Evolutionary conservation across 169 alveolate species (phyloP), one percentile per base, ranked within the genome.

Genomic region (Eimeria falciformis): DNA sequence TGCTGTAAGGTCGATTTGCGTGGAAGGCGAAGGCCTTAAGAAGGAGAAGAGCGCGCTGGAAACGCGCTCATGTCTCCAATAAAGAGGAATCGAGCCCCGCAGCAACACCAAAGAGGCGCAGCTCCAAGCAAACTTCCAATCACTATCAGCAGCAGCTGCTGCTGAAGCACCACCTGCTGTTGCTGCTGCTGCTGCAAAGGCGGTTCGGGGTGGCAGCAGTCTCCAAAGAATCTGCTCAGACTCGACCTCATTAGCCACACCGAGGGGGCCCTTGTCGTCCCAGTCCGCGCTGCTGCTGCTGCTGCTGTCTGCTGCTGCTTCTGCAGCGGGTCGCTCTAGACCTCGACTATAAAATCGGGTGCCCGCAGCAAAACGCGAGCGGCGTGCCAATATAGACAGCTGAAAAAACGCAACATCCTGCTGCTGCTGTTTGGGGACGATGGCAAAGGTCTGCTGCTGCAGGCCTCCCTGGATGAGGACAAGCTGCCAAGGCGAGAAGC

Each of bases 21-120:
- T 77, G 23, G 29, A 46, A 21, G 86, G 68, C 4, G 86, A 77
- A 0, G 86, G 86, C 86, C 45, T 77, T 21, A 45, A 33, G 25
- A 77, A 77, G 21, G 86, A 77, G 14, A 77, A 47, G 0, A 77
- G 25, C 12, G 68, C 68, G 7, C 86, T 43, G 3, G 91, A 29
- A 23, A 56, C 75, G 25, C 65, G 40, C 53, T 93, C 97, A 94
- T 98, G 98, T 7, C 96, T 92, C 99, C 99, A 99, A 37, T 96
- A 84, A 50, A 97, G 89, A 3, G 99, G 99, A 66, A 98, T 98
- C 4, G 99, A 98, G 17, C 99, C 99, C 91, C 99, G 97, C 40
- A 97, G 95, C 93, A 98, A 98, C 14, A 97, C 97, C 92, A 96
- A 97, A 21, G 99, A 96, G 53, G 96, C 95, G 5, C 86, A 77